Evolutionary conservation across 176 grass and related monocot species (phyloP).

Genomic region (Puya raimondii): DNA sequence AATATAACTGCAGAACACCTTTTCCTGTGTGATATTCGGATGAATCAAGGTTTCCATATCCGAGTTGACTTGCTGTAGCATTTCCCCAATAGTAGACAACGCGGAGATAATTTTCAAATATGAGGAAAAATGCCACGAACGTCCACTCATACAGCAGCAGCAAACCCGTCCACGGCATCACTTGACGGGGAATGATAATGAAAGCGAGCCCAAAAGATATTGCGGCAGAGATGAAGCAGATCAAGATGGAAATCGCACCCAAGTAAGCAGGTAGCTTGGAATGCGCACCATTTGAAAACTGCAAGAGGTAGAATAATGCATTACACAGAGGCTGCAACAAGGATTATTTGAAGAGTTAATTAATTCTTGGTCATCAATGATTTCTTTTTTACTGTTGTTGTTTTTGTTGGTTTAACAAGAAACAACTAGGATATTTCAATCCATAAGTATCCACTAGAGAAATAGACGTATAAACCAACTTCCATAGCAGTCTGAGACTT

Average conservation of each 20-base stretch:
- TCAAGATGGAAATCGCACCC: conserved; percentile 39
- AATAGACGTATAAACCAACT: too few relatives aligned
- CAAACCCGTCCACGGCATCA: conserved; percentile 84
- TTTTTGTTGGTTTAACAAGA: too few relatives aligned
- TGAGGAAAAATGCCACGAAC: conserved; percentile 59
- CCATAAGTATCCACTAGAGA: too few relatives aligned
- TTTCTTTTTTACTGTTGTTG: too few relatives aligned
- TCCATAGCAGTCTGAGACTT: too few relatives aligned
- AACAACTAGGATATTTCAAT: too few relatives aligned
- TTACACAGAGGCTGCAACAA: neutral
- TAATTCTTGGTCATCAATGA: too few relatives aligned
- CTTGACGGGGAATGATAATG: conserved; percentile 52
- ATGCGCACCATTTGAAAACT: conserved; percentile 47
- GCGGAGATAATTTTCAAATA: conserved; percentile 62
- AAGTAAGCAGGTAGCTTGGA: conserved; percentile 63
- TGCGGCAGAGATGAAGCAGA: conserved; percentile 42
- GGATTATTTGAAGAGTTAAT: too few relatives aligned
- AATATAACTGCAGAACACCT: conserved; percentile 47
- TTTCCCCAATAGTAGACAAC: conserved; percentile 61
- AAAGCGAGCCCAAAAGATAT: conserved; percentile 68
- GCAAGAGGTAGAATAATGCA: conserved; percentile 14
- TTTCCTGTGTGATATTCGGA: conserved; percentile 47
- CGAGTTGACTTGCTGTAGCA: conserved; percentile 36
- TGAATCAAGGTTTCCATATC: conserved; percentile 23
- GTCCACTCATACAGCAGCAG: conserved; percentile 74